Evolutionary conservation across 768 basidiomycete genomes (phyloP), one percentile per base, ranked within the genome.

Genomic region (Rhodotorula sphaerocarpa): DNA sequence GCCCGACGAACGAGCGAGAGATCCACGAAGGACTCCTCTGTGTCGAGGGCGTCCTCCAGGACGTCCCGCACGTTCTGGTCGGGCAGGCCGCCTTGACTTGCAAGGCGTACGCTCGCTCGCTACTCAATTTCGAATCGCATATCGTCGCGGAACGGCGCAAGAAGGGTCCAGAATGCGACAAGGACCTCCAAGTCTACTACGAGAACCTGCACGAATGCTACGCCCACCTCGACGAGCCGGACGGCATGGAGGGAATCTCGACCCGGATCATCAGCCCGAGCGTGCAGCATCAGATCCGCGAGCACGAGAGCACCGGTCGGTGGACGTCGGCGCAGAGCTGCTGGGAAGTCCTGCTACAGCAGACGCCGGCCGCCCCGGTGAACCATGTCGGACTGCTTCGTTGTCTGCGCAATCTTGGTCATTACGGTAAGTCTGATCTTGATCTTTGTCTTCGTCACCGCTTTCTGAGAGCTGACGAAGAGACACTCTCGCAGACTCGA

Each of bases 241-340:
- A 99, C 76, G 95, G 95, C 21, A 99, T 99, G 95, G 92, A 96
- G 76, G 95, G 95, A 1, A 81, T 97, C 36, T 95, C 95, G 0
- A 84, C 87, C 10, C 77, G 87, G 70, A 87, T 97, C 59, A 76
- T 96, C 18, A 83, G 87, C 0, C 95, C 95, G 0, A 88, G 88
- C 5, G 75, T 97, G 50, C 89, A 96, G 68, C 90, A 95, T 75
- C 90, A 95, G 75, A 97, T 99, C 63, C 85, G 95, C 46, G 88
- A 97, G 72, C 95, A 99, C 71, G 95, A 99, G 75, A 92, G 87
- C 68, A 93, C 88, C 4, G 95, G 95, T 1, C 81, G 85, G 46
- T 99, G 95, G 95, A 97, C 95, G 3, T 87, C 91, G 14, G 93
- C 95, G 12, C 95, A 97, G 75, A 97, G 93, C 72, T 99, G 95